Percentiles rank a stretch among this genome's conserved stretches.
These are phyloP conservation scores for Cochlearia excelsa DNA, from an alignment of 345 rosid species.

Conservation along the genomic window DNA sequence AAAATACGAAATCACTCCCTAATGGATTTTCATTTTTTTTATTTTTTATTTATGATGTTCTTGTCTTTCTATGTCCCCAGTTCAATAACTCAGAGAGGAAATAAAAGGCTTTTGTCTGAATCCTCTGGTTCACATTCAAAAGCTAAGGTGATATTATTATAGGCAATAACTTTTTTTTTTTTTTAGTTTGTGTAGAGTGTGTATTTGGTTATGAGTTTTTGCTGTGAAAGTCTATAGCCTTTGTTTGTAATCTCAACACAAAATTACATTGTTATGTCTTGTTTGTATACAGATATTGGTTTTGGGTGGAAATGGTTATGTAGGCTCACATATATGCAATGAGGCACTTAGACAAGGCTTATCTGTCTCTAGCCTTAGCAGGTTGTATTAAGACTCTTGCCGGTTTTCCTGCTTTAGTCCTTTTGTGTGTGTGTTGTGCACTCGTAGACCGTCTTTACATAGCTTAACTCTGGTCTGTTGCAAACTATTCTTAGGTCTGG, in stretches of 20 bases:
- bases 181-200: background rate
- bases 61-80: constrained; percentile 17
- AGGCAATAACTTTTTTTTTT: background rate
- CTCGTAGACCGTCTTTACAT: background rate
- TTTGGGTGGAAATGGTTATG: constrained; percentile 42
- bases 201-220: background rate
- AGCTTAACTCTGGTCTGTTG: background rate
- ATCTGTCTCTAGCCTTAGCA: constrained; percentile 41
- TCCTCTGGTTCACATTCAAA: constrained; percentile 27
- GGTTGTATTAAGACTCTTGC: constrained; percentile 18
- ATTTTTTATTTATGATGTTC: constrained; percentile 10
- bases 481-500: constrained; percentile 46
- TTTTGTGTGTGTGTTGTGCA: background rate
- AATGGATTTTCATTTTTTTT: background rate
- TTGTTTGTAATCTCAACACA: too few relatives aligned
- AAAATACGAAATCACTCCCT: constrained; percentile 2
- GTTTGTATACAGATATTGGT: constrained; percentile 33
- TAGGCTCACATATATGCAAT: constrained; percentile 40
- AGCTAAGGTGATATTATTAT: constrained; percentile 14
- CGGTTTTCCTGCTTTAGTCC: background rate
- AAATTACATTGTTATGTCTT: constrained; percentile 7
- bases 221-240: background rate
- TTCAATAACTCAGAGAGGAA: constrained; percentile 30
- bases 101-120: constrained; percentile 26
- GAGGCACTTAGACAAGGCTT: constrained; percentile 39